phyloP scores from a whole-genome alignment of 805 yeast species.

The Candida vaughaniae region DNA sequence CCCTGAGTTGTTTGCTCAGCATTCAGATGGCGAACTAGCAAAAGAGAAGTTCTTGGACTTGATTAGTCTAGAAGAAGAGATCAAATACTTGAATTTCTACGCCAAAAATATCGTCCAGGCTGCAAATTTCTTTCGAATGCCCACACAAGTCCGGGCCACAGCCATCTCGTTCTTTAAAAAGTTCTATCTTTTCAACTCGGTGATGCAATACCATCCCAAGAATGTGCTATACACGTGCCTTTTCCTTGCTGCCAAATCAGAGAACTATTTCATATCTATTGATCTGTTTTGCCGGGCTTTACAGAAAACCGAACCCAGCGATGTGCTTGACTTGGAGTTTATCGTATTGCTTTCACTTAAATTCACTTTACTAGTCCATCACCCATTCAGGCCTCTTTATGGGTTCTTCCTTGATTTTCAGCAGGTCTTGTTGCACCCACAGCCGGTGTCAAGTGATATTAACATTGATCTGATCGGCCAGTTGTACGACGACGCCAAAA shows the following conservation, averaged over 20 bases:
- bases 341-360: constrained; percentile 66
- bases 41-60: constrained; percentile 35
- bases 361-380: constrained; percentile 83
- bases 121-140: constrained; percentile 73
- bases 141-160: constrained; percentile 85
- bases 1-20: constrained; percentile 27
- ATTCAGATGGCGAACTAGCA: constrained; percentile 24
- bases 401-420: constrained; percentile 95
- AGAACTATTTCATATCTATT: constrained; percentile 84
- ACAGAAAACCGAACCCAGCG: constrained; percentile 61
- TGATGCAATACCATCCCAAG: constrained; percentile 87
- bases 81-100: constrained; percentile 64
- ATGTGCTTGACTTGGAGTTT: constrained; percentile 79
- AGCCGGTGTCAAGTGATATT: constrained; percentile 1
- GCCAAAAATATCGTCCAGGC: constrained; percentile 69
- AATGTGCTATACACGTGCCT: constrained; percentile 68
- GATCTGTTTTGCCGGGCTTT: constrained; percentile 73
- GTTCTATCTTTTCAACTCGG: constrained; percentile 77
- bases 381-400: constrained; percentile 85
- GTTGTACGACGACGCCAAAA: constrained; percentile 69
- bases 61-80: constrained; percentile 70
- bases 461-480: constrained; percentile 51
- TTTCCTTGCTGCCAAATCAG: constrained; percentile 89
- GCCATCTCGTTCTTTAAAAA: constrained; percentile 79
- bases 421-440: constrained; percentile 33